These are phyloP conservation scores for Fusarium dlaminii DNA, from an alignment of 2,329 filamentous ascomycete species.

Conservation along the genomic window DNA sequence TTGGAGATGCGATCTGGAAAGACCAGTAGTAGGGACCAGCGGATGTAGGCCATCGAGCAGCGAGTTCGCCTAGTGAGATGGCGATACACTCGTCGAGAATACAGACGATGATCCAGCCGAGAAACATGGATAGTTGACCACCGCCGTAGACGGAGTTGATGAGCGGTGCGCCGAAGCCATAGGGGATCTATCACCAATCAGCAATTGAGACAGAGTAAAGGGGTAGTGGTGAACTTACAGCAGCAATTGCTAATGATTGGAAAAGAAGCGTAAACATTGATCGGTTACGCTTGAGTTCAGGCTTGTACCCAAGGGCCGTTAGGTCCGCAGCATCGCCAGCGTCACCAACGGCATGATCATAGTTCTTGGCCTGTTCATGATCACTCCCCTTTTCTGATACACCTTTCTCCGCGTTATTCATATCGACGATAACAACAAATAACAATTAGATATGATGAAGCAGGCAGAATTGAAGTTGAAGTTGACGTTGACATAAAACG, in stretches of 20 bases:
- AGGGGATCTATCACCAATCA: conserved; percentile 32
- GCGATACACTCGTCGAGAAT: conserved; percentile 77
- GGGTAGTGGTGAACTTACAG: conserved; percentile 9
- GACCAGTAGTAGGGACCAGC: conserved; percentile 80
- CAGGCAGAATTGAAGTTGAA: neutral
- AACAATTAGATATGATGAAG: neutral
- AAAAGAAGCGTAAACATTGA: conserved; percentile 44
- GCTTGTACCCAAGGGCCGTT: conserved; percentile 59
- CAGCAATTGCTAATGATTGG: conserved; percentile 43
- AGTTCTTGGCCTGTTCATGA: conserved; percentile 9
- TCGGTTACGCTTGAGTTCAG: conserved; percentile 40
- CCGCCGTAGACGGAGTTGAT: conserved; percentile 39
- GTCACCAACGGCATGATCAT: conserved; percentile 11
- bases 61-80: conserved; percentile 76
- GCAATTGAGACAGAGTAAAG: accelerated
- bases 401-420: conserved; percentile 18
- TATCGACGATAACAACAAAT: neutral
- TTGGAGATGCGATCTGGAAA: conserved; percentile 68
- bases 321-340: conserved; percentile 41
- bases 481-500: neutral
- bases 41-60: conserved; percentile 69
- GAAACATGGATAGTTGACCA: conserved; percentile 65
- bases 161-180: conserved; percentile 39
- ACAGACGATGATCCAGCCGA: conserved; percentile 71
- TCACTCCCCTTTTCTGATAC: conserved; percentile 23